A percentile compares a stretch with the other conserved stretches of the same genome.
Conservation (phyloP, 345 rosid species). For the Salix brachista region DNA sequence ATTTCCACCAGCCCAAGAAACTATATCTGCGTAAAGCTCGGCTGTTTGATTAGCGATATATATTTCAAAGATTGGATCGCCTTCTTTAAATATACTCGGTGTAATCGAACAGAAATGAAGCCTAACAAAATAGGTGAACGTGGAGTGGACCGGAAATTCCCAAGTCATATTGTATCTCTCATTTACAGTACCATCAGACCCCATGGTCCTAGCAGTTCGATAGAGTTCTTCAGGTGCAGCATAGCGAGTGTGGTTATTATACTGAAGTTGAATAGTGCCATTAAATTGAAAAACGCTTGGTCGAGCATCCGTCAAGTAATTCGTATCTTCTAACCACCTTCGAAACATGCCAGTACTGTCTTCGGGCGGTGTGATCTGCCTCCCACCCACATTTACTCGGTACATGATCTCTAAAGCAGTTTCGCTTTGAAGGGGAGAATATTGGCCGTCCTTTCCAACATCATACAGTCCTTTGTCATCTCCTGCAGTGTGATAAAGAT, state of each 20-base stretch:
- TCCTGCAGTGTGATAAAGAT: no score
- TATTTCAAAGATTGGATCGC: background rate
- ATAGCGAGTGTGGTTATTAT: background rate
- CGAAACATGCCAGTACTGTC: no score
- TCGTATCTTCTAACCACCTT: no score
- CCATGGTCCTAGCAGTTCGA: conserved; percentile 3
- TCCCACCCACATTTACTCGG: no score
- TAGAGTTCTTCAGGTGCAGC: conserved; percentile 8
- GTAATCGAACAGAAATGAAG: background rate
- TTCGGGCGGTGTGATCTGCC: fast-evolving
- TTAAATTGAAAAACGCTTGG: no score
- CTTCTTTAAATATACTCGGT: background rate
- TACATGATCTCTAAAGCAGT: no score
- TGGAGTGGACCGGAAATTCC: conserved; percentile 10
- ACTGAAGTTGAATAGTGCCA: no score
- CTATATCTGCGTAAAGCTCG: background rate
- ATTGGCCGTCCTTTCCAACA: no score
- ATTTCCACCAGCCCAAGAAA: conserved; percentile 1
- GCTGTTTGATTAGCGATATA: conserved; percentile 5
- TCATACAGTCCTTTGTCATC: no score
- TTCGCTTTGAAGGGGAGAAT: no score
- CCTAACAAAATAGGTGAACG: conserved; percentile 12
- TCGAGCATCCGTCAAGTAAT: no score
- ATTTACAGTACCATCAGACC: background rate
- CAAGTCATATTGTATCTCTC: conserved; percentile 5